Percentiles rank a stretch among this genome's conserved stretches.
Evolutionary conservation across 108 stramenopile species (phyloP).

Genomic region (Pseudonitzschia pungens): DNA sequence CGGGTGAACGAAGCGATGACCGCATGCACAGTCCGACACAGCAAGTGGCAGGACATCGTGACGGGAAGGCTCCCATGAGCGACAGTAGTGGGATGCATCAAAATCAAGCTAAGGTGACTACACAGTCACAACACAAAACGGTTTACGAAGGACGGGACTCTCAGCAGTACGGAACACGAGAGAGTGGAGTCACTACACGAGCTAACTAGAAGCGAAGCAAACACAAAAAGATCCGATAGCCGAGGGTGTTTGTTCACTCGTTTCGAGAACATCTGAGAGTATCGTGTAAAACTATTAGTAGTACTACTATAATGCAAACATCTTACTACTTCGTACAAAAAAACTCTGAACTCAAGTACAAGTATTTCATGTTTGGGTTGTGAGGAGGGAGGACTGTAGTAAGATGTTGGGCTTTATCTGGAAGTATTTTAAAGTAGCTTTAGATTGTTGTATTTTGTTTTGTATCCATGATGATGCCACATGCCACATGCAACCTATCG

Average conservation of each 20-base stretch:
- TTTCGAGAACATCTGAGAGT: conserved; percentile 1
- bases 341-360: too few relatives aligned
- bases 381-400: too few relatives aligned
- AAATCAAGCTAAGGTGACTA: conserved; percentile 6
- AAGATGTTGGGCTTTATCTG: too few relatives aligned
- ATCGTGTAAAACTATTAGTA: not conserved
- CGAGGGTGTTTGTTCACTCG: conserved; percentile 5
- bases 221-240: not conserved
- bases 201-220: conserved; percentile 19
- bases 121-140: conserved; percentile 4
- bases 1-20: conserved; percentile 45
- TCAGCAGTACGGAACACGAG: conserved; percentile 22
- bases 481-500: too few relatives aligned
- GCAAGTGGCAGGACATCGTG: conserved; percentile 23
- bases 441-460: too few relatives aligned
- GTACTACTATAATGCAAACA: not conserved
- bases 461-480: too few relatives aligned
- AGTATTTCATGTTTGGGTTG: too few relatives aligned
- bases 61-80: conserved; percentile 12
- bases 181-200: conserved; percentile 23
- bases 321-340: too few relatives aligned
- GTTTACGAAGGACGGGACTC: conserved; percentile 39
- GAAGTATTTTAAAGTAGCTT: too few relatives aligned
- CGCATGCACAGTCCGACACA: conserved; percentile 55
- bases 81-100: conserved; percentile 1